Base-by-base conservation (phyloP, 1,284 basidiomycete species). In the Ustilago curta region DNA sequence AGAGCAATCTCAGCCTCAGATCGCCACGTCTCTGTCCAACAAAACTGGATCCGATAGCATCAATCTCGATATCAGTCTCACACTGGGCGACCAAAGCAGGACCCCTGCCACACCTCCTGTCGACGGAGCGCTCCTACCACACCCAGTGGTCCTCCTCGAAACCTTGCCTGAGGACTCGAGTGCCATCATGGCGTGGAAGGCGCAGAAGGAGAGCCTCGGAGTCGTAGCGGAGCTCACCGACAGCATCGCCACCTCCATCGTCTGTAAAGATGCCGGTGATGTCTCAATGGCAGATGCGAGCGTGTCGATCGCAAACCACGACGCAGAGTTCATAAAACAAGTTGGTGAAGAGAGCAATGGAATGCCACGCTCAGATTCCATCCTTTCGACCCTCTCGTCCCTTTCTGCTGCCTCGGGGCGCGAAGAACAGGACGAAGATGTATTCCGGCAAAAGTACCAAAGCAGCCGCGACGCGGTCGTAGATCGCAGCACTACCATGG, bases 341-440 rank as follows among this genome's bases (percentile, higher is more conserved):
- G 44, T n/a, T n/a, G 44, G 3, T 44, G 23, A 59, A 9, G 50
- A 29, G 31, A 39, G 31, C 35, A 39, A 18, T 4, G 31, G 19
- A 11, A 47, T 56, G 31, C 44, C 49, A 12, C 50, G 62, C 21
- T 59, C 62, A 3, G 50, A 54, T 9, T 65, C 51, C 8, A 29
- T 59, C 8, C 18, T 29, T 18, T 65, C 62, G 2, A 25, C 40
- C n/a, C 37, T 59, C 2, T 65, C 56, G 18, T 2, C 44, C 3
- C 29, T 54, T 8, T 54, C 55, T 11, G 48, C 45, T 2, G 8
- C n/a, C 9, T 4, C 43, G 3, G 39, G 44, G 43, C 43, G 47
- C 11, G 59, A 53, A 0, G 57, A 56, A 8, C 45, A 55, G n/a
- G 47, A 39, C 23, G 53, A 66, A 25, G 57, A 60, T 19, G 45